Base-by-base conservation (phyloP, 192 early-diverging fungal species). In the Paraglomus brasilianum region DNA sequence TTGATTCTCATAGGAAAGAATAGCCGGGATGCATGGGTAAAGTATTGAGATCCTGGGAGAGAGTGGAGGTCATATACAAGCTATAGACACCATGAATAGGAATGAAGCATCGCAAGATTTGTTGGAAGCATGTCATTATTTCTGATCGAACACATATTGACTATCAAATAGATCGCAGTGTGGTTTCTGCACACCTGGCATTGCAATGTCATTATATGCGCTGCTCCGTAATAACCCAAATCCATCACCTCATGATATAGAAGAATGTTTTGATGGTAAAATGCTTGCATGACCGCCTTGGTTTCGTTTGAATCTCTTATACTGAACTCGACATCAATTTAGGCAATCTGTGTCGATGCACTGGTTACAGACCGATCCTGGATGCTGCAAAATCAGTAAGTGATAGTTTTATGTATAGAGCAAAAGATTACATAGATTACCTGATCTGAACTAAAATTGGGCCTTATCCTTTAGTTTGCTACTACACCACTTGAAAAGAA, bases 181-280 rank as follows among this genome's bases (percentile, higher is more conserved):
- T 74, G 93, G 93, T 42, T 94, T 94, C 82, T 95, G 93, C 66
- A 95, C 93, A 2, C 92, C 93, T 3, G 93, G 93, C 19, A 92
- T 95, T 43, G 92, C 88, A 71, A 93, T 93, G 92, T 91, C 89
- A 17, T 82, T 94, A 43, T 95, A 93, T 75, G 82, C 88, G 14
- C 75, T 91, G 46, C 78, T 92, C 58, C 80, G 86, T 56, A 92
- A 90, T 72, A 92, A 93, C 70, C 76, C 83, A 7, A 74, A 69
- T 5, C 87, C 89, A 15, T 83, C 79, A 1, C 83, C 87, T 67
- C 77, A 85, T 48, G 91, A 92, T 45, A 86, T 95, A 41, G 91
- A 95, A 69, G 88, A 88, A 58, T 84, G 88, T 43, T 93, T 94
- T 72, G 93, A 95, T 68, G 93, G 88, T 50, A 44, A 21, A 8